Evolutionary conservation across 192 early-diverging fungal genomes (phyloP), one percentile per base, ranked within the genome.

Genomic region (Ambispora gerdemannii): DNA sequence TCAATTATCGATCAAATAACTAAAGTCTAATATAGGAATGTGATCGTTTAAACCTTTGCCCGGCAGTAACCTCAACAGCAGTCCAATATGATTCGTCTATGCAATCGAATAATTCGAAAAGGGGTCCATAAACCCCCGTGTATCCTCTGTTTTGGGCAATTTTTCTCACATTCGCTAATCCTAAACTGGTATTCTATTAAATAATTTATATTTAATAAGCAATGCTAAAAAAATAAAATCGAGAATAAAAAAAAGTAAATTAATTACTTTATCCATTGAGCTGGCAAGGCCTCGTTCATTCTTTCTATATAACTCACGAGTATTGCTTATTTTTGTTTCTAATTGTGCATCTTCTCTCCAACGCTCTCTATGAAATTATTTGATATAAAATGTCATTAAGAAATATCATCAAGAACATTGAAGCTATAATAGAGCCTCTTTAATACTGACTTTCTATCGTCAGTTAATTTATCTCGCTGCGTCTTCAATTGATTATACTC

Each of bases 51-150:
- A 69, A 89, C 88, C 86, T 90, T 60, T 78, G 76, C 7, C 93
- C 94, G 10, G 91, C 93, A 56, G 95, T 88, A 0, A 93, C 86
- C 76, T 97, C 95, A 15, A 96, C 95, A 8, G 94, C 93, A 4
- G 90, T 88, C 74, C 85, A 81, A 70, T 91, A 95, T 3, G 81
- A 75, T 32, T 92, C 88, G 67, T 96, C 91, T 1, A 95, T 89
- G 20, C 68, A 70, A 28, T 93, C 86, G 78, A 98, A 93, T 32
- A 97, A 88, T 74, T 96, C 88, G 76, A 91, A 96, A 34, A 98
- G 80, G 22, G 94, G 92, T 0, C 97, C 97, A 74, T 95, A 91
- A 8, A 96, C 89, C 15, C 95, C 95, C 0, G 63, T 70, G 6
- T 91, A 64, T 28, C 89, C 77, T 13, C 86, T 81, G 20, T 82